Conservation (phyloP, 108 stramenopile species). For the Craspedostauros australis region DNA sequence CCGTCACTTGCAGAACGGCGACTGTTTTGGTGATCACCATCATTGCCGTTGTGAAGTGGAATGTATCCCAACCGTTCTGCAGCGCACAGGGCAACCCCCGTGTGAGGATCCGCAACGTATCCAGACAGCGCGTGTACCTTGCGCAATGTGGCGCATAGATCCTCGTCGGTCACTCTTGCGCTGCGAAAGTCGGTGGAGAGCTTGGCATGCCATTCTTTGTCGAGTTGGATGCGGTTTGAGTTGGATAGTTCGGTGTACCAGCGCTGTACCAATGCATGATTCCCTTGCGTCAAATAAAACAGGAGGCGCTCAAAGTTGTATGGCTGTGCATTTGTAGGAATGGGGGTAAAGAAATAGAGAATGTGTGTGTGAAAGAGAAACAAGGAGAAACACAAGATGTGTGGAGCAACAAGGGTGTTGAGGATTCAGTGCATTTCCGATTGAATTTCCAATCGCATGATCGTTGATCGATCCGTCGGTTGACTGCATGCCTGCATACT, state of each 20-base stretch:
- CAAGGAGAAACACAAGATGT: too few relatives aligned
- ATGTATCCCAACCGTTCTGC: constrained; percentile 59
- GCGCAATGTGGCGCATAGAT: constrained; percentile 50
- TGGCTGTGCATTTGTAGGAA: too few relatives aligned
- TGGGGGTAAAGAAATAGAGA: too few relatives aligned
- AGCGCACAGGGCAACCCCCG: constrained; percentile 71
- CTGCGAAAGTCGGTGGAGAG: constrained; percentile 60
- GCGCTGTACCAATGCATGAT: constrained; percentile 34
- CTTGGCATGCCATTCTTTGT: constrained; percentile 22
- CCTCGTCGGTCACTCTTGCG: constrained; percentile 72
- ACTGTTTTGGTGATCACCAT: not conserved
- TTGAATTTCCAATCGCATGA: too few relatives aligned
- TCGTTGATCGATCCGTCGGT: too few relatives aligned
- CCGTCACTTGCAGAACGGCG: constrained; percentile 12
- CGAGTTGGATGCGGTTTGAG: constrained; percentile 14
- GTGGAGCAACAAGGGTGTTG: too few relatives aligned
- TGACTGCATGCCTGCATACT: too few relatives aligned
- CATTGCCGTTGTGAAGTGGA: not conserved
- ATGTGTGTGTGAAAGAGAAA: too few relatives aligned
- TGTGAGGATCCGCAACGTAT: constrained; percentile 82
- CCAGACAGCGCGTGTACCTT: constrained; percentile 12
- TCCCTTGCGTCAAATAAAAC: constrained; percentile 55
- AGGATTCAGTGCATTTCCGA: too few relatives aligned
- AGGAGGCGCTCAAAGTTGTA: constrained; percentile 87
- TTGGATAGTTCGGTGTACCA: constrained; percentile 39